Percentiles rank a stretch among this genome's conserved stretches.
These are phyloP conservation scores for Tylopilus sp. DNA, from an alignment of 768 basidiomycete species.

Conservation along the genomic window DNA sequence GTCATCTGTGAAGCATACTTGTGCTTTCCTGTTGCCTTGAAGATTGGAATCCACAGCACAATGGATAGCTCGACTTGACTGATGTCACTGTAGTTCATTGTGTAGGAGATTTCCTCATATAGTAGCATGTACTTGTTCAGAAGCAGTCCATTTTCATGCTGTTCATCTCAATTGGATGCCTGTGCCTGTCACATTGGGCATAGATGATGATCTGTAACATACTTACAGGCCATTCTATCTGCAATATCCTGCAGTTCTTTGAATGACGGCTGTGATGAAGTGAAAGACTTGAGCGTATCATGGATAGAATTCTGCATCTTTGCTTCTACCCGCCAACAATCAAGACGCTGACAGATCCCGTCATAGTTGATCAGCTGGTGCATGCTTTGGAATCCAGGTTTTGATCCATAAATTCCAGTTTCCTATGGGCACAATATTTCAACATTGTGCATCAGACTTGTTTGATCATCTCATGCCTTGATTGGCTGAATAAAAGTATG, in stretches of 20 bases:
- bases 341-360: constrained; percentile 15
- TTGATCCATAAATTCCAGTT: constrained; percentile 28
- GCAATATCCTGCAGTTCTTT: not conserved
- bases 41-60: constrained; percentile 25
- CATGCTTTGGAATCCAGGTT: constrained; percentile 36
- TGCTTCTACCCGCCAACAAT: not conserved
- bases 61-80: constrained; percentile 27
- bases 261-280: not conserved
- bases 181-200: not conserved
- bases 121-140: not conserved
- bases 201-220: not conserved
- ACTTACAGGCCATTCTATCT: not conserved
- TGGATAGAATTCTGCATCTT: not conserved
- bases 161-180: no score
- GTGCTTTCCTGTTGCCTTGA: constrained; percentile 33
- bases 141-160: not conserved
- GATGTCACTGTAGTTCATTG: constrained; percentile 25
- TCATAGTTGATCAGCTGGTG: constrained; percentile 36
- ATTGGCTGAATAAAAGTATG: constrained; percentile 6
- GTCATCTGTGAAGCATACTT: constrained; percentile 33
- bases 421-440: constrained; percentile 27
- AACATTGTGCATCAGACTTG: constrained; percentile 19
- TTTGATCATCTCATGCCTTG: constrained; percentile 3
- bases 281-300: not conserved
- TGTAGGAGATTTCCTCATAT: not conserved